Percentiles rank a stretch among this genome's conserved stretches.
Evolutionary conservation across 73 alveolate species (phyloP).

Genomic region (Paramecium caudatum): DNA sequence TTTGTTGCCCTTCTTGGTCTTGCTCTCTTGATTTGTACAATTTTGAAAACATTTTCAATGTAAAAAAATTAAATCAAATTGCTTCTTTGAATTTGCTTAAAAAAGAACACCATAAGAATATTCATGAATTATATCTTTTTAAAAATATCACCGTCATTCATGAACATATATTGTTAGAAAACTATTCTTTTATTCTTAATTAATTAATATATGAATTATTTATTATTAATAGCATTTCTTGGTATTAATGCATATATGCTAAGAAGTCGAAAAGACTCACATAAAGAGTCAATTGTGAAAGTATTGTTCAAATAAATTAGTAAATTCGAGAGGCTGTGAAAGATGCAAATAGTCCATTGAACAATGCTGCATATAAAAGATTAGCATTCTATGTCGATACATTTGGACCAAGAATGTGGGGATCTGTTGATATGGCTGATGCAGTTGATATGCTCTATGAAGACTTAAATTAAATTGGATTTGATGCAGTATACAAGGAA

Average conservation of each 20-base stretch:
- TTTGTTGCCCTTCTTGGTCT: constrained; percentile 7
- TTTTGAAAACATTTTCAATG: neutral
- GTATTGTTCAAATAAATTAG: neutral
- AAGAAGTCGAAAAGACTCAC: neutral
- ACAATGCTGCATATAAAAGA: constrained; percentile 67
- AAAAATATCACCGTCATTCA: no score
- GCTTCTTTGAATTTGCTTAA: neutral
- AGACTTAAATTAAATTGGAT: neutral
- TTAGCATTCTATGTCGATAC: constrained; percentile 77
- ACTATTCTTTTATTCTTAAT: no score
- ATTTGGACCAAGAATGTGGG: constrained; percentile 77
- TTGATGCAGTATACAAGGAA: constrained; percentile 37
- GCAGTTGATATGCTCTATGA: constrained; percentile 15
- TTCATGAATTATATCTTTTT: neutral
- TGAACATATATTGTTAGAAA: no score
- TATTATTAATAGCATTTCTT: neutral
- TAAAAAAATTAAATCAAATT: neutral
- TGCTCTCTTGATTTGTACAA: neutral
- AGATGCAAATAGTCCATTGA: neutral
- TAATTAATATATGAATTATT: constrained; percentile 35
- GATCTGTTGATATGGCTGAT: constrained; percentile 27
- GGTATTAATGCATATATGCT: neutral
- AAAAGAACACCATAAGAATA: neutral
- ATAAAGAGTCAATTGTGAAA: neutral
- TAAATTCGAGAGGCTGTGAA: constrained; percentile 3